Percentiles rank a stretch among this genome's conserved stretches.
Evolutionary conservation across 176 grass and related monocot species (phyloP).

Genomic region (Bromus sterilis): DNA sequence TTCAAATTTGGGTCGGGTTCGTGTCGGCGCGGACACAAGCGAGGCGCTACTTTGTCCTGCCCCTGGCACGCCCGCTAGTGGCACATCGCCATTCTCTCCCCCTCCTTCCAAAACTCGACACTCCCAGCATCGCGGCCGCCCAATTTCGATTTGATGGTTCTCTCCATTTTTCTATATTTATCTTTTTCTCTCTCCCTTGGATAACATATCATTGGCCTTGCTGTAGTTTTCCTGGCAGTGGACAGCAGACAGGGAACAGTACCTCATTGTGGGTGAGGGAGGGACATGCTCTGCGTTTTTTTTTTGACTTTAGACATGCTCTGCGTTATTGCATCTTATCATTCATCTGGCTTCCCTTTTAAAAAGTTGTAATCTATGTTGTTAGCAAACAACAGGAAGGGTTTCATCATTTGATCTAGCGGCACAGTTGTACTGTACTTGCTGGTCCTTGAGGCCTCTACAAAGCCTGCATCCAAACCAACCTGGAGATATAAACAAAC

Average conservation of each 20-base stretch:
- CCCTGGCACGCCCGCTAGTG: too few relatives aligned
- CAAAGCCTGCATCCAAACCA: neutral
- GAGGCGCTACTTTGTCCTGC: too few relatives aligned
- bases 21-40: too few relatives aligned
- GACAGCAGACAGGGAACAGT: slow-evolving; percentile 20
- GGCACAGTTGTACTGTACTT: neutral
- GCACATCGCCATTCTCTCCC: too few relatives aligned
- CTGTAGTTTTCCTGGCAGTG: neutral
- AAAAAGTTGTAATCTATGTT: slow-evolving; percentile 8
- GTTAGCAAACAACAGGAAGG: neutral
- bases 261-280: neutral
- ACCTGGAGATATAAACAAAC: neutral
- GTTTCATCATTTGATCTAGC: slow-evolving; percentile 13
- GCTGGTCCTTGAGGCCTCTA: neutral
- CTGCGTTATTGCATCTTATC: slow-evolving; percentile 17
- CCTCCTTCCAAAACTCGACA: too few relatives aligned
- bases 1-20: too few relatives aligned
- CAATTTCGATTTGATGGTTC: neutral
- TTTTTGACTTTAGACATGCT: too few relatives aligned
- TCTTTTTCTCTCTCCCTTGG: neutral
- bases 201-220: neutral
- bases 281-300: neutral
- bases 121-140: too few relatives aligned
- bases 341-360: neutral
- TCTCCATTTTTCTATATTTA: neutral